phyloP scores from a whole-genome alignment of 768 basidiomycete genomes.

The Collybia sp. region DNA sequence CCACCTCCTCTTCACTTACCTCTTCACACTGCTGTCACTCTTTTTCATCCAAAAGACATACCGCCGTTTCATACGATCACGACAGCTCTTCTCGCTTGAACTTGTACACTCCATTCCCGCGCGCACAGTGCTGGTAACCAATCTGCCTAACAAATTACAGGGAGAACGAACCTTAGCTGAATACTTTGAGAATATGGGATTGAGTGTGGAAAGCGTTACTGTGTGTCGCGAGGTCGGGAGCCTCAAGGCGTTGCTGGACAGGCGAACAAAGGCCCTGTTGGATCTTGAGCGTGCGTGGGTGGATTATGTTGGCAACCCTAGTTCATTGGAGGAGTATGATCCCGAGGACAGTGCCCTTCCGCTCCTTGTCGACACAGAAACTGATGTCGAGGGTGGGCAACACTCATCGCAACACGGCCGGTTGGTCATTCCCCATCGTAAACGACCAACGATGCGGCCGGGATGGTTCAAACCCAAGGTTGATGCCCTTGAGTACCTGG shows the following conservation, averaged over 20 bases:
- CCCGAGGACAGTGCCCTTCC: slow-evolving; percentile 53
- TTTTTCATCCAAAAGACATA: slow-evolving; percentile 89
- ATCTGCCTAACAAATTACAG: slow-evolving; percentile 79
- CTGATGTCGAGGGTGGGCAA: slow-evolving; percentile 48
- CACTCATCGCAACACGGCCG: slow-evolving; percentile 29
- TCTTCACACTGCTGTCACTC: slow-evolving; percentile 85
- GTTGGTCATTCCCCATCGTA: slow-evolving; percentile 70
- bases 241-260: slow-evolving; percentile 69
- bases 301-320: slow-evolving; percentile 91
- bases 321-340: slow-evolving; percentile 77
- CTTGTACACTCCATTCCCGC: slow-evolving; percentile 93
- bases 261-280: slow-evolving; percentile 75
- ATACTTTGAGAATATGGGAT: slow-evolving; percentile 87
- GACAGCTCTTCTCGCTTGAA: slow-evolving; percentile 92
- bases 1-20: slow-evolving; percentile 90
- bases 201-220: slow-evolving; percentile 89
- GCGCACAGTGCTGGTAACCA: slow-evolving; percentile 85
- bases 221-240: slow-evolving; percentile 80
- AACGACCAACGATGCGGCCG: slow-evolving; percentile 72
- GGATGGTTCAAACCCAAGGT: slow-evolving; percentile 73
- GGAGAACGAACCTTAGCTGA: slow-evolving; percentile 84
- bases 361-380: slow-evolving; percentile 33
- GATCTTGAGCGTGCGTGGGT: slow-evolving; percentile 84
- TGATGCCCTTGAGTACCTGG: slow-evolving; percentile 88
- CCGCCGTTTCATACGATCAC: slow-evolving; percentile 78